Evolutionary conservation across 352 stramenopile genomes (phyloP).

Genomic region (Aphanomyces cochlioides): DNA sequence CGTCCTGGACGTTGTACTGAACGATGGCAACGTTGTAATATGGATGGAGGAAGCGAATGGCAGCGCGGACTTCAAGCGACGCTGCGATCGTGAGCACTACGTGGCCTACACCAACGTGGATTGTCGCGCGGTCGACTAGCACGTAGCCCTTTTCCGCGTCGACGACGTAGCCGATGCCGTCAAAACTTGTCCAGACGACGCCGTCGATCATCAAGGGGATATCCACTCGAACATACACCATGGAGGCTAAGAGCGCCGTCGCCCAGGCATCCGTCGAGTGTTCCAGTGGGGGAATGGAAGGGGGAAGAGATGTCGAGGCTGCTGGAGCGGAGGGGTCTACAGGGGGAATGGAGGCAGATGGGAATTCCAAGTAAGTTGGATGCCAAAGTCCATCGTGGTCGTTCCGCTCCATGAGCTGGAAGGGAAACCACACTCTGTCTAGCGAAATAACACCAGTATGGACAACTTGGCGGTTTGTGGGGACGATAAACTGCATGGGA

Average conservation of each 20-base stretch:
- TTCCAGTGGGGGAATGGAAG: slow-evolving; percentile 44
- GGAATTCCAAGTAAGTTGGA: not conserved
- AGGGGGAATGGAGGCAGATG: not conserved
- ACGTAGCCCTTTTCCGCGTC: not conserved
- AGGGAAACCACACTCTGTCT: slow-evolving; percentile 85
- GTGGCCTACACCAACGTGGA: not conserved
- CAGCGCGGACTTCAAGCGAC: not conserved
- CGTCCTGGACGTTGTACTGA: not conserved
- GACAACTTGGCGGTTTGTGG: slow-evolving; percentile 76
- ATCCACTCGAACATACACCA: slow-evolving; percentile 4
- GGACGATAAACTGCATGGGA: slow-evolving; percentile 80
- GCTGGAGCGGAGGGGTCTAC: not conserved
- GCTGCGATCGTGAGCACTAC: slow-evolving; percentile 1
- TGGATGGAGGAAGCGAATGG: slow-evolving; percentile 6
- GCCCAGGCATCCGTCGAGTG: slow-evolving; percentile 35
- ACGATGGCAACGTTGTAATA: slow-evolving; percentile 80
- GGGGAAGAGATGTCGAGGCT: slow-evolving; percentile 40
- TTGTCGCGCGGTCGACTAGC: not conserved
- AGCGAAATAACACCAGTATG: slow-evolving; percentile 85
- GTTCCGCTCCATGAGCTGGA: slow-evolving; percentile 70
- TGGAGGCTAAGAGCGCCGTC: slow-evolving; percentile 46
- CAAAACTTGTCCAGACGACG: slow-evolving; percentile 7
- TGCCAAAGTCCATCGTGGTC: slow-evolving; percentile 73
- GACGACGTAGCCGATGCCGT: slow-evolving; percentile 5
- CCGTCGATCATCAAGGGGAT: not conserved